Evolutionary conservation across 352 stramenopile species (phyloP), one percentile per base, ranked within the genome.

Genomic region (Phytophthora pisi): DNA sequence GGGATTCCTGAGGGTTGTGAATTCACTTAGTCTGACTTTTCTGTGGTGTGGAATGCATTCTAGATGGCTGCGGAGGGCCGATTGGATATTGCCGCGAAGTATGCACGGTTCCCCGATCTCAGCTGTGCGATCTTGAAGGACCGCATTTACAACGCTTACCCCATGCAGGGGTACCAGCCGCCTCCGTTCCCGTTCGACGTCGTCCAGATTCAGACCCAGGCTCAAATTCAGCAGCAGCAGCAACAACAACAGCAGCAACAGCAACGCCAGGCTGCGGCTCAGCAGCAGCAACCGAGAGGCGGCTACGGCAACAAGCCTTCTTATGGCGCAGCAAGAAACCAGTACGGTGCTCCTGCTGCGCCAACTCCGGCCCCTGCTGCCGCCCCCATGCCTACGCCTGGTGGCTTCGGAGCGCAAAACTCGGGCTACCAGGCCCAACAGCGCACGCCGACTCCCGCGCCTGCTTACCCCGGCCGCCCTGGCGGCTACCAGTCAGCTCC

Each of bases 11-110:
- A 23, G 23, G 43, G 18, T 4, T 16, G 15, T 51, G 9, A 40
- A 15, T 40, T 36, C 4, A 18, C 20, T 10, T 72, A 64, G 31
- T n/a, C 24, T 57, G 46, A 26, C 26, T 18, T 4, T 2, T 15
- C 57, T 70, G 5, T 43, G 34, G 51, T 43, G 62, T 36, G 71
- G 43, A 30, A 15, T 46, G 15, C 13, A 28, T 56, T 52, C 45
- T 72, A 93, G 86, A 94, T 99, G 77, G 91, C 96, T 43, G 88
- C 96, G 28, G 93, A 99, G 70, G 97, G 97, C 13, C 75, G 96
- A 28, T 61, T 98, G 9, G 90, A 95, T 47, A 93, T 97, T 43
- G 97, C 97, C 8, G 82, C 89, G 10, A 98, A 98, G 63, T 99
- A 98, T 56, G 85, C 92, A 49, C 92, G 84, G 43, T 92, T 93